These are phyloP conservation scores for Calonectria leucothoes DNA, from an alignment of 2,329 filamentous ascomycete genomes.

Conservation along the genomic window DNA sequence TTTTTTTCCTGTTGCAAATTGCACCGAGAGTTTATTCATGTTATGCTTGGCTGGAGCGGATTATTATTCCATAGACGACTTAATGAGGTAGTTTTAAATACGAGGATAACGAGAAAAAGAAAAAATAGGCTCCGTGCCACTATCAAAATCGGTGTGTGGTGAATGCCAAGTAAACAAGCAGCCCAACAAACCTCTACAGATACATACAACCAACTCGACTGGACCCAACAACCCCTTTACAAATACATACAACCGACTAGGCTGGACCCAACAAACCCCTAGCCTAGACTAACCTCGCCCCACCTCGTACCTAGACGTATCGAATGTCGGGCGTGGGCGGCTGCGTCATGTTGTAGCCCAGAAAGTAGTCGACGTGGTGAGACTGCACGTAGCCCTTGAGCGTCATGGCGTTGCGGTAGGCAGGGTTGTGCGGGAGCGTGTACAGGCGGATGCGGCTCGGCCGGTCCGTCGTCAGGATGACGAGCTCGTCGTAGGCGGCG, in stretches of 20 bases:
- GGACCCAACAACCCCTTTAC: too few relatives aligned
- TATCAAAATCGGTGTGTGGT: background rate
- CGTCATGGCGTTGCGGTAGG: slow-evolving; percentile 39
- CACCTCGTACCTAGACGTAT: too few relatives aligned
- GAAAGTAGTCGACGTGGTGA: slow-evolving; percentile 37
- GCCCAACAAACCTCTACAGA: too few relatives aligned
- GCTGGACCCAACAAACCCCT: too few relatives aligned
- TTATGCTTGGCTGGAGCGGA: background rate
- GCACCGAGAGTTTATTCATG: too few relatives aligned
- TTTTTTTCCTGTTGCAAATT: too few relatives aligned
- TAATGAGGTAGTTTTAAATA: slow-evolving; percentile 1
- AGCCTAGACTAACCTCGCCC: too few relatives aligned
- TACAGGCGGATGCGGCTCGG: slow-evolving; percentile 34
- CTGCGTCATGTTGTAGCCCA: slow-evolving; percentile 30
- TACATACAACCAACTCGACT: too few relatives aligned
- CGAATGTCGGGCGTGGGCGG: slow-evolving; percentile 28
- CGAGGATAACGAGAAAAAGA: background rate
- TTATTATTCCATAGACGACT: background rate
- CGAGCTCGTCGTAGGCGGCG: slow-evolving; percentile 26
- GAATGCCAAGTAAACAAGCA: background rate
- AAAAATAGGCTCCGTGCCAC: background rate
- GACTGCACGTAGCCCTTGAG: slow-evolving; percentile 39
- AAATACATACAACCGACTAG: background rate
- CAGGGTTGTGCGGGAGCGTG: slow-evolving; percentile 39
- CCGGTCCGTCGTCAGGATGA: slow-evolving; percentile 37